A percentile compares a stretch with the other conserved stretches of the same genome.
Conservation (phyloP, 2,329 filamentous ascomycete species). For the Microthyrium microscopicum region DNA sequence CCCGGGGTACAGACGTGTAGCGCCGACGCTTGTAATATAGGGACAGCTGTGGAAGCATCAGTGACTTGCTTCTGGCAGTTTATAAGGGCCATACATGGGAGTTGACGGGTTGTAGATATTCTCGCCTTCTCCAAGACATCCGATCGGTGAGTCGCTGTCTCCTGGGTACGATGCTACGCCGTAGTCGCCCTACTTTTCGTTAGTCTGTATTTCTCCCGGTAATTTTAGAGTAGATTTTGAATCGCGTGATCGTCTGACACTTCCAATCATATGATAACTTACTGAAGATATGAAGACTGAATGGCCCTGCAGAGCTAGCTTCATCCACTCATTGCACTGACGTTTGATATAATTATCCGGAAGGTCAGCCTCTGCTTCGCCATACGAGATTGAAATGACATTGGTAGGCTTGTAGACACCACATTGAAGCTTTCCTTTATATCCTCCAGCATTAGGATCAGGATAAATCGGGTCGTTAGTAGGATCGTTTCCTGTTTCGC, state of each 20-base stretch:
- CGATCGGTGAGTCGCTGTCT: slow-evolving; percentile 12
- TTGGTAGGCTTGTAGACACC: neutral
- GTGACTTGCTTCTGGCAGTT: too few species aligned
- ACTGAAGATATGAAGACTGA: neutral
- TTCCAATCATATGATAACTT: too few species aligned
- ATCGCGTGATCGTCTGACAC: too few species aligned
- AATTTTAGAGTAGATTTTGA: too few species aligned
- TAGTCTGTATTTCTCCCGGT: too few species aligned
- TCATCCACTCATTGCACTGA: neutral
- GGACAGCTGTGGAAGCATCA: slow-evolving; percentile 25
- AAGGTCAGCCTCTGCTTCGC: neutral
- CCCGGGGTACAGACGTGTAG: neutral
- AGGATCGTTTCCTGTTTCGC: too few species aligned
- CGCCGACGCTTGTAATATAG: slow-evolving; percentile 7
- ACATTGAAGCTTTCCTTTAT: neutral
- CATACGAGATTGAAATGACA: neutral
- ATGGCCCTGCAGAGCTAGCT: neutral
- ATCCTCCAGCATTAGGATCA: neutral
- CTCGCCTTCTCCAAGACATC: slow-evolving; percentile 30
- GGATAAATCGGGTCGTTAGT: too few species aligned
- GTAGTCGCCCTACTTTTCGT: too few species aligned
- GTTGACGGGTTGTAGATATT: slow-evolving; percentile 25
- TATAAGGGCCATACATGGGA: slow-evolving; percentile 39
- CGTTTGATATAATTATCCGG: neutral
- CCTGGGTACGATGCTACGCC: slow-evolving; percentile 25